A percentile compares a stretch with the other conserved stretches of the same genome.
Evolutionary conservation across 2,329 filamentous ascomycete species (phyloP).

Genomic region (Metarhizium humberi): DNA sequence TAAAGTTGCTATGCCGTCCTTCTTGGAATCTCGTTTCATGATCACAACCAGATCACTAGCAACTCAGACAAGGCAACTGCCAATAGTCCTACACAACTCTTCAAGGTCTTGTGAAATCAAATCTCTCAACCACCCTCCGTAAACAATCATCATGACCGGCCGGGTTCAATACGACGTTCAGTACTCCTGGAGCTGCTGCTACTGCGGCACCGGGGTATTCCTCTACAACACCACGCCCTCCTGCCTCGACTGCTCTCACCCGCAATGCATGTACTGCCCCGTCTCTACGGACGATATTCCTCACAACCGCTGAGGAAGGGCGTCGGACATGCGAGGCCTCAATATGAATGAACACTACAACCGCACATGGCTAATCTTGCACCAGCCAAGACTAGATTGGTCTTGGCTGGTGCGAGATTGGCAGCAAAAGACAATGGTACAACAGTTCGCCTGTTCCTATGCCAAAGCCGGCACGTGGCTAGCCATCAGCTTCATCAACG

Average conservation of each 20-base stretch:
- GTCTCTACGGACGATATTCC: background rate
- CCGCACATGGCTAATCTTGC: background rate
- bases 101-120: background rate
- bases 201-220: slow-evolving; percentile 5
- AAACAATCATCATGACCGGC: background rate
- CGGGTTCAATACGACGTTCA: background rate
- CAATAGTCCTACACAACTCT: background rate
- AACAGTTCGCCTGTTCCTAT: background rate
- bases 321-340: background rate
- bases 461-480: background rate
- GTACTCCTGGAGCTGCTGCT: slow-evolving; percentile 8
- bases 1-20: background rate
- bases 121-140: background rate
- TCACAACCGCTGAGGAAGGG: background rate
- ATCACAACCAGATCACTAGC: background rate
- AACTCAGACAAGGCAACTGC: background rate
- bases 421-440: background rate
- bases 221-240: slow-evolving; percentile 5
- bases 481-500: background rate
- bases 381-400: background rate
- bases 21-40: background rate
- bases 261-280: background rate
- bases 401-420: background rate
- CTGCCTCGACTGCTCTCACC: slow-evolving; percentile 5
- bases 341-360: background rate